A percentile compares a stretch with the other conserved stretches of the same genome.
Evolutionary conservation across 2,329 filamentous ascomycete species (phyloP).

Genomic region (Penicillium sp.): DNA sequence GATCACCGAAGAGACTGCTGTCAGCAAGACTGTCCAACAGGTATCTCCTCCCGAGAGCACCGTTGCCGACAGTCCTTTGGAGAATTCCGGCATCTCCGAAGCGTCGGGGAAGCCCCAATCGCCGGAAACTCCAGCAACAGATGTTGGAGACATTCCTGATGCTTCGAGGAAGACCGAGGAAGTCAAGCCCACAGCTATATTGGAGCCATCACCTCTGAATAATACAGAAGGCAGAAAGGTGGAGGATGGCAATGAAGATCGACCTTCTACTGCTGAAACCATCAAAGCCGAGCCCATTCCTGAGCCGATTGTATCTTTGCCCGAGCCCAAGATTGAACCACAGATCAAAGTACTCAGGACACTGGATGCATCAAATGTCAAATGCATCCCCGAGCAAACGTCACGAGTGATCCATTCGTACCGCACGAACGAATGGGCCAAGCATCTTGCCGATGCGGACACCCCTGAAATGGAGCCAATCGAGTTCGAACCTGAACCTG

Average conservation of each 20-base stretch:
- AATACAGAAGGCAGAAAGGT: neutral
- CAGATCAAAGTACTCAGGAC: conserved; percentile 6
- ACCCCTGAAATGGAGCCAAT: conserved; percentile 56
- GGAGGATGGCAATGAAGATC: neutral
- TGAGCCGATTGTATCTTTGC: neutral
- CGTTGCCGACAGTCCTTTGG: neutral
- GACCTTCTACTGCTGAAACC: neutral
- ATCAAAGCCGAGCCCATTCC: neutral
- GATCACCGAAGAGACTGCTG: neutral
- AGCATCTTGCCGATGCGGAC: conserved; percentile 78
- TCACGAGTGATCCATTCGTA: conserved; percentile 79
- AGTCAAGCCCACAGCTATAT: neutral
- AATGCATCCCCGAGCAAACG: conserved; percentile 66
- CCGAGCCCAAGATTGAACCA: neutral
- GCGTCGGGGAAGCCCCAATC: neutral
- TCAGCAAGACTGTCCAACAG: neutral
- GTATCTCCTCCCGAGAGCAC: neutral
- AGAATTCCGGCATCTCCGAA: neutral
- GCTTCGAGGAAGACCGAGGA: neutral
- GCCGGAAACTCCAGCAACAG: neutral
- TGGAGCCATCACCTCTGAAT: neutral
- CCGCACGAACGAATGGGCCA: conserved; percentile 94
- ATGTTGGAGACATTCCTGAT: neutral
- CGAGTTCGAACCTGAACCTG: conserved; percentile 37
- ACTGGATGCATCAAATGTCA: conserved; percentile 43